These are phyloP conservation scores for Rhinocladiella mackenziei DNA, from an alignment of 2,329 filamentous ascomycete species.

Conservation along the genomic window DNA sequence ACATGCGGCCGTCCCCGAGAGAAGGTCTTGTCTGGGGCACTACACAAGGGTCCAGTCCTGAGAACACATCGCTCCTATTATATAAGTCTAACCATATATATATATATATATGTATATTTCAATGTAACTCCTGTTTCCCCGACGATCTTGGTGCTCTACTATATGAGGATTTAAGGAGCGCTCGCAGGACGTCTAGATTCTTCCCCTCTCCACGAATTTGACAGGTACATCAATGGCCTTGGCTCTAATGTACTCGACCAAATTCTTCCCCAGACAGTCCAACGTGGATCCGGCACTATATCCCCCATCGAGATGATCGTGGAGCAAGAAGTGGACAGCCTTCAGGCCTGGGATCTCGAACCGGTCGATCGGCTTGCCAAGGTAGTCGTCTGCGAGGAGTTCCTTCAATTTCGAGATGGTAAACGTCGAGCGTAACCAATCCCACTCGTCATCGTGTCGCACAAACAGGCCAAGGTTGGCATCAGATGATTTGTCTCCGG, in stretches of 20 bases:
- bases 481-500: conserved; percentile 40
- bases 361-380: conserved; percentile 10
- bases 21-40: no score
- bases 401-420: conserved; percentile 36
- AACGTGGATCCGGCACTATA: not conserved
- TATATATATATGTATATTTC: no score
- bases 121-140: no score
- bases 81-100: no score
- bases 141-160: no score
- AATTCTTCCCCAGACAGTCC: conserved; percentile 11
- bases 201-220: conserved; percentile 6
- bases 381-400: conserved; percentile 42
- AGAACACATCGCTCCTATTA: no score
- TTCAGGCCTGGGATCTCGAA: conserved; percentile 13
- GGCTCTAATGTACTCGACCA: conserved; percentile 7
- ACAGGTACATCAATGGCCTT: conserved; percentile 5
- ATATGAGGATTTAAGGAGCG: no score
- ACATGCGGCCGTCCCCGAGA: no score
- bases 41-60: no score
- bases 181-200: no score
- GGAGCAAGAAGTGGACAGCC: conserved; percentile 15
- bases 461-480: conserved; percentile 41
- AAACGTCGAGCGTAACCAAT: conserved; percentile 40
- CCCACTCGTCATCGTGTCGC: conserved; percentile 27
- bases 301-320: conserved; percentile 10